A percentile compares a stretch with the other conserved stretches of the same genome.
Evolutionary conservation across 768 basidiomycete species (phyloP).

Genomic region (Solioccasus polychromus): DNA sequence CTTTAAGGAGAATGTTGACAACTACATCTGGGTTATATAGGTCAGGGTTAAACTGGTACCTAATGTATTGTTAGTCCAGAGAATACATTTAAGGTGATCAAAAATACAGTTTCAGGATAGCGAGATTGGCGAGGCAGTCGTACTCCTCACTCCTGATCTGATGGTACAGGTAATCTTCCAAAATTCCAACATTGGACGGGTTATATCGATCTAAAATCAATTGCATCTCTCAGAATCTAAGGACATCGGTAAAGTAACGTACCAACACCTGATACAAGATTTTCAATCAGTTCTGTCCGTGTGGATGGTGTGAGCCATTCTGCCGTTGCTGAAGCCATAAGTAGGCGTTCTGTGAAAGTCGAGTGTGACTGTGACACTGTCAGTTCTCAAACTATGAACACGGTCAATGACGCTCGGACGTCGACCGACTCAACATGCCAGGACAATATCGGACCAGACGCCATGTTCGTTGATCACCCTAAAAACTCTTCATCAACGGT

Average conservation of each 20-base stretch:
- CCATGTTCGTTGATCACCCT: conserved; percentile 7
- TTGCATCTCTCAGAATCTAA: conserved; percentile 1
- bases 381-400: too few relatives aligned
- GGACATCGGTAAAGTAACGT: conserved; percentile 26
- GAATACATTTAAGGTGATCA: background rate
- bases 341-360: too few relatives aligned
- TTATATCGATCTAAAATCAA: conserved; percentile 83
- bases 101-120: conserved; percentile 84
- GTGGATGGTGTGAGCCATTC: conserved; percentile 75
- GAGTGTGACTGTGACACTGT: too few relatives aligned
- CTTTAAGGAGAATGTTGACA: conserved; percentile 91
- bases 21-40: conserved; percentile 92
- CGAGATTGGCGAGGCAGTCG: conserved; percentile 92
- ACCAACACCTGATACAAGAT: conserved; percentile 90
- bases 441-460: conserved; percentile 5
- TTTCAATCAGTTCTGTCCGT: conserved; percentile 84
- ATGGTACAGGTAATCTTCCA: conserved; percentile 96
- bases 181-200: conserved; percentile 86
- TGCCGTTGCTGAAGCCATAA: conserved; percentile 39
- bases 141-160: conserved; percentile 91
- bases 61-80: conserved; percentile 28
- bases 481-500: background rate
- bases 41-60: conserved; percentile 95
- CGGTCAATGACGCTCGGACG: conserved; percentile 5
- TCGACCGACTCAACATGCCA: background rate